phyloP scores from a whole-genome alignment of 208 protist genomes.

The Wallacemonas rigidus region DNA sequence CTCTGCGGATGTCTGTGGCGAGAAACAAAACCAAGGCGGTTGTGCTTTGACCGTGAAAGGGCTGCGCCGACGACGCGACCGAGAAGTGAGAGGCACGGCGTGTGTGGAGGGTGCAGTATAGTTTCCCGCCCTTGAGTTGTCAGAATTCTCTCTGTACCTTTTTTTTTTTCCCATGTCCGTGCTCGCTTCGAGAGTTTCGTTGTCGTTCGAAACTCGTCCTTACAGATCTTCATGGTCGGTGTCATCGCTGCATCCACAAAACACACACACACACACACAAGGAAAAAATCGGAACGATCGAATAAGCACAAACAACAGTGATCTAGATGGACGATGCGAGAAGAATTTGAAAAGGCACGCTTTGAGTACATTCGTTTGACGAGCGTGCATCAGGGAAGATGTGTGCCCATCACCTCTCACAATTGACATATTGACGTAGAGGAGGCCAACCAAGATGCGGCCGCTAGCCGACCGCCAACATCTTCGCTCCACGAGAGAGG shows the following conservation, averaged over 20 bases:
- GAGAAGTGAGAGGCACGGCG: neutral
- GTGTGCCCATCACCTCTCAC: no score
- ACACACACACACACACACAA: neutral
- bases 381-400: no score
- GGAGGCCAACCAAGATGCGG: no score
- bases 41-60: no score
- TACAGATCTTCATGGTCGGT: conserved; percentile 4
- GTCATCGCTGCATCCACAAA: neutral
- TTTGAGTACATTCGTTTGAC: no score
- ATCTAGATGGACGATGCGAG: no score
- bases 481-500: no score
- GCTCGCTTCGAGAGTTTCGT: neutral
- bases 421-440: no score
- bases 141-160: neutral
- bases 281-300: neutral
- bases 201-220: neutral
- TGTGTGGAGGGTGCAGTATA: neutral
- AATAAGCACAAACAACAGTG: neutral
- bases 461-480: no score
- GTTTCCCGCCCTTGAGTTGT: neutral
- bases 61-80: neutral
- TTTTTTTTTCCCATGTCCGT: conserved; percentile 2
- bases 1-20: neutral
- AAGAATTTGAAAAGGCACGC: no score
- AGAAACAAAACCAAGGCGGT: neutral